These are phyloP conservation scores for Allium cepa DNA, from an alignment of 106 monocot species.

Conservation along the genomic window DNA sequence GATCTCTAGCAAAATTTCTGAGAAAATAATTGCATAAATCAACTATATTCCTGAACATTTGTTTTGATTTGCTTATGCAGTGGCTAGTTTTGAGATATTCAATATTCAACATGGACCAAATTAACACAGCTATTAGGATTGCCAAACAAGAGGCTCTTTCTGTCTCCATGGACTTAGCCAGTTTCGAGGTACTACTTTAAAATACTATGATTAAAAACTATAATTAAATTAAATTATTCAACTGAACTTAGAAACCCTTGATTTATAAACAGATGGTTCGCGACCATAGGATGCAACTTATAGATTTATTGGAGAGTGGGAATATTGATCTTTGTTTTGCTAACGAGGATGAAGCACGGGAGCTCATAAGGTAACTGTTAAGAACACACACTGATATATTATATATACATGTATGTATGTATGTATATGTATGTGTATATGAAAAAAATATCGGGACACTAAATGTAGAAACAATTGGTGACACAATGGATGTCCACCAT, in stretches of 20 bases:
- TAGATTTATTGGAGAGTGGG: conserved; percentile 58
- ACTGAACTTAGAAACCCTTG: neutral
- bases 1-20: too few species aligned
- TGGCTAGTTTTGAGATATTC: conserved; percentile 85
- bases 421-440: too few species aligned
- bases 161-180: conserved; percentile 82
- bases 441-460: too few species aligned
- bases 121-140: conserved; percentile 59
- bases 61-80: conserved; percentile 23
- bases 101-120: conserved; percentile 52
- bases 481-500: too few species aligned
- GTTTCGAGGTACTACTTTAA: conserved; percentile 60
- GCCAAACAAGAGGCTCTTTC: conserved; percentile 73
- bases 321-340: conserved; percentile 87
- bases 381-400: too few species aligned
- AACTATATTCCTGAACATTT: too few species aligned
- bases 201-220: neutral
- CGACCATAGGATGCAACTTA: conserved; percentile 39
- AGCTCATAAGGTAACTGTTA: conserved; percentile 45
- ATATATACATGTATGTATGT: too few species aligned
- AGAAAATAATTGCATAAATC: too few species aligned
- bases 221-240: neutral
- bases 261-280: conserved; percentile 63
- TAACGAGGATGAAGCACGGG: conserved; percentile 90
- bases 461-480: too few species aligned